Conservation (phyloP, 2,329 filamentous ascomycete genomes). For the Fusarium sp. region DNA sequence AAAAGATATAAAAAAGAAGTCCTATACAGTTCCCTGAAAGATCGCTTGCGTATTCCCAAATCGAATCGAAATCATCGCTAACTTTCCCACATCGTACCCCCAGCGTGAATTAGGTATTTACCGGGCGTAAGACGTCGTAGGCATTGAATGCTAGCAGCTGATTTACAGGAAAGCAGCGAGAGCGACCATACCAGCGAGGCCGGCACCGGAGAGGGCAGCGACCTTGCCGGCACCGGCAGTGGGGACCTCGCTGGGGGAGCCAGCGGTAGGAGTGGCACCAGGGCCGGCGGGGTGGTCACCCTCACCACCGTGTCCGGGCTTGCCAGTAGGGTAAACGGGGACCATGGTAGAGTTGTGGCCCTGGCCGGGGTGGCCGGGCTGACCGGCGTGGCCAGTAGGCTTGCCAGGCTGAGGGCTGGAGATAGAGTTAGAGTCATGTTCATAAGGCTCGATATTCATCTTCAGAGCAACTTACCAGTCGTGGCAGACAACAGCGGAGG, state of each 20-base stretch:
- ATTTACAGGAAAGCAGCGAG: constrained; percentile 71
- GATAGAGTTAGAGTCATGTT: constrained; percentile 29
- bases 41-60: constrained; percentile 38
- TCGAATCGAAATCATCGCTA: constrained; percentile 46
- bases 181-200: constrained; percentile 69
- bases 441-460: constrained; percentile 10
- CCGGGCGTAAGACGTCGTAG: constrained; percentile 56
- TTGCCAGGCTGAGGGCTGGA: constrained; percentile 23
- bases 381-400: neutral
- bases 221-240: constrained; percentile 68
- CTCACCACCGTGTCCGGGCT: constrained; percentile 25
- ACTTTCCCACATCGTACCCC: constrained; percentile 49
- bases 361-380: constrained; percentile 41
- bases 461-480: constrained; percentile 58
- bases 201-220: constrained; percentile 67
- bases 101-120: constrained; percentile 54
- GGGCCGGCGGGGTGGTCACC: constrained; percentile 26
- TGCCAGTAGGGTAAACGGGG: constrained; percentile 36
- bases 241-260: constrained; percentile 54
- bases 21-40: constrained; percentile 51
- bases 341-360: constrained; percentile 52
- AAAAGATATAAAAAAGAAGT: constrained; percentile 39
- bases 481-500: constrained; percentile 64
- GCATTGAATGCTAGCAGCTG: constrained; percentile 51
- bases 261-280: constrained; percentile 46